phyloP scores from a whole-genome alignment of 1,284 basidiomycete genomes.

The Cryptococcus depauperatus region DNA sequence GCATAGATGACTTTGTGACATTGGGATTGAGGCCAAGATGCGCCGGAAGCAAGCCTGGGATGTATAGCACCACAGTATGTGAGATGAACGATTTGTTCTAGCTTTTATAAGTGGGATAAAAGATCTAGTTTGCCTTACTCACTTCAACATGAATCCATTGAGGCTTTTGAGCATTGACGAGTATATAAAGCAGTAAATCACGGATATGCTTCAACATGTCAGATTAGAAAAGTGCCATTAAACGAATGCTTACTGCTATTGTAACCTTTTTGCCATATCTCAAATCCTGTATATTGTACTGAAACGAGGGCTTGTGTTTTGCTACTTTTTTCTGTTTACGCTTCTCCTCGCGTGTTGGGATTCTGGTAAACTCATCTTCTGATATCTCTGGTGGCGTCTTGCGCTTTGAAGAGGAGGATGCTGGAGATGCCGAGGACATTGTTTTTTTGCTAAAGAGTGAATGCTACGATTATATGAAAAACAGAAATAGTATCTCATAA shows the following conservation, averaged over 20 bases:
- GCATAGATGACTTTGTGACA: slow-evolving; percentile 52
- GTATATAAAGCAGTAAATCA: slow-evolving; percentile 69
- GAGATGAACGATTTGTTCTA: slow-evolving; percentile 64
- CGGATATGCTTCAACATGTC: slow-evolving; percentile 62
- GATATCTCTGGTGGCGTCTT: slow-evolving; percentile 1
- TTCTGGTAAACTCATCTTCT: slow-evolving; percentile 57
- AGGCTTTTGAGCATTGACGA: slow-evolving; percentile 70
- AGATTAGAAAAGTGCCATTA: background rate
- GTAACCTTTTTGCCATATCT: slow-evolving; percentile 60
- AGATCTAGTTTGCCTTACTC: slow-evolving; percentile 13
- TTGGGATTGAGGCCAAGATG: slow-evolving; percentile 56
- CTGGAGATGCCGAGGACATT: background rate
- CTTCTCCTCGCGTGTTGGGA: slow-evolving; percentile 52
- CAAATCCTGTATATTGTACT: slow-evolving; percentile 69
- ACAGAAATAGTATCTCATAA: too few relatives aligned
- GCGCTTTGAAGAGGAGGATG: slow-evolving; percentile 2
- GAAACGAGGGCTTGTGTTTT: slow-evolving; percentile 61
- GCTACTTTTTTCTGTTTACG: slow-evolving; percentile 67
- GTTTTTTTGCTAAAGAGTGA: background rate
- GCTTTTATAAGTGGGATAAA: too few relatives aligned
- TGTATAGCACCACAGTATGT: slow-evolving; percentile 67
- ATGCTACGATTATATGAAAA: too few relatives aligned
- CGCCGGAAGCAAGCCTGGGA: slow-evolving; percentile 69
- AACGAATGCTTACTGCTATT: slow-evolving; percentile 55
- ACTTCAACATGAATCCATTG: slow-evolving; percentile 79